Base-by-base conservation (phyloP, 2,329 filamentous ascomycete genomes). In the Nemania bipapillata region DNA sequence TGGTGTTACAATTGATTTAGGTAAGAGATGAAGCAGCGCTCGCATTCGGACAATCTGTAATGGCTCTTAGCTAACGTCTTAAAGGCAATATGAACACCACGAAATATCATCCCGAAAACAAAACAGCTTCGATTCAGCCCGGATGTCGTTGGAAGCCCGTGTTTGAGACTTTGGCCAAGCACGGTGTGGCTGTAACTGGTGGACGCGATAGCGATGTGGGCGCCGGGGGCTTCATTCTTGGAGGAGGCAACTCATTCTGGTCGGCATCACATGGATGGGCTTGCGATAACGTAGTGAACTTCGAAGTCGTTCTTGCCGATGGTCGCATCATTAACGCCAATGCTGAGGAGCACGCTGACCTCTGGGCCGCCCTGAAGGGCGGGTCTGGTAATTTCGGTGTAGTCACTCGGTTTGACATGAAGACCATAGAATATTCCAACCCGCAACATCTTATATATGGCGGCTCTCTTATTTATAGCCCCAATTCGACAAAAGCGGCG, bases 1-100 rank as follows among this genome's bases (percentile, higher is more conserved):
- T 35, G 83, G 83, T 1, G 80, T 85, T 8, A 83, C 81, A 0
- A 79, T 85, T 61, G 80, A 81, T 65, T 72, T 77, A 26, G 71
- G 74, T 74, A 12, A 11, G 50, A 17, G 15, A 20, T 30, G 9
- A 15, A 49, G 32, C n/a, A 61, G 32, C 24, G 37, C 1, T 9
- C n/a, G 11, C 11, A 30, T n/a, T 4, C 4, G 45, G 37, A 45
- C 37, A 22, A 26, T 22, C 50, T 20, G 5, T 1, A 4, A 57
- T 28, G 24, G 4, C 11, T 28, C 53, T 15, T 50, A 12, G 56
- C 61, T 56, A 30, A 65, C 28, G 22, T 11, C 15, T 24, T 12
- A 30, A 56, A 74, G 74, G 75, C 11, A 61, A 73, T 40, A 75
- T 80, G 75, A 79, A 79, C 45, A 15, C 68, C 12, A 80, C 76